Evolutionary conservation across 371 early-diverging fungal species (phyloP), one percentile per base, ranked within the genome.

Genomic region (Syncephalastrum monosporum): DNA sequence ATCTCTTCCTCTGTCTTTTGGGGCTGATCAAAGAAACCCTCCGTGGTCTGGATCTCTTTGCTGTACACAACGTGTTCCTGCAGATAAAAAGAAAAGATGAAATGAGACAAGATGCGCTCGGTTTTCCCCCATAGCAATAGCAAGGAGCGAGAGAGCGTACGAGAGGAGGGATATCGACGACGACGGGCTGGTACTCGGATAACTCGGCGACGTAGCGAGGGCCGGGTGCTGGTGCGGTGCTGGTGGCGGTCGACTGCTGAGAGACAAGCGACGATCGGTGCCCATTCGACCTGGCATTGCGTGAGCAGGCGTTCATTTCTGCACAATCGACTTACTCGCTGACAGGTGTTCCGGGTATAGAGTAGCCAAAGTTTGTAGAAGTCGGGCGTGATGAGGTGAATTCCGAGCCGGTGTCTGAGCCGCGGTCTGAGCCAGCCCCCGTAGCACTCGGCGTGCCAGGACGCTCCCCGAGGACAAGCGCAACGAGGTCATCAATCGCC

Each of bases 1-100:
- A 87, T 77, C 50, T 85, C 86, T 55, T 84, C 82, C 63, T 89
- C 90, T 38, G 78, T 71, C 5, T 65, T 47, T 38, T 79, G 65
- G 1, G 84, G 85, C 50, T 75, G 79, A 57, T 86, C 88, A 60
- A 76, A 77, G 6, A 77, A 75, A 42, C 74, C 78, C 47, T 84
- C 89, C 1, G 82, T 74, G 4, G 95, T 95, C 63, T 97, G 97
- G 15, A 88, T 85, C 60, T 92, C 94, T 70, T 95, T 95, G 71
- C 83, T 89, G 75, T 96, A 96, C 17, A 85, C 83, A n/a, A 95
- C 91, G 49, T 80, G 80, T 76, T 94, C 94, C 89, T 91, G 58
- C 7, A 25, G 27, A 46, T 19, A 13, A 0, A 33, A 33, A 6
- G 29, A 7, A 29, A 29, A 29, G 7, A 43, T 33, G 43, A 45